Conservation (phyloP, 208 protist genomes). For the Trypanosoma congolense region DNA sequence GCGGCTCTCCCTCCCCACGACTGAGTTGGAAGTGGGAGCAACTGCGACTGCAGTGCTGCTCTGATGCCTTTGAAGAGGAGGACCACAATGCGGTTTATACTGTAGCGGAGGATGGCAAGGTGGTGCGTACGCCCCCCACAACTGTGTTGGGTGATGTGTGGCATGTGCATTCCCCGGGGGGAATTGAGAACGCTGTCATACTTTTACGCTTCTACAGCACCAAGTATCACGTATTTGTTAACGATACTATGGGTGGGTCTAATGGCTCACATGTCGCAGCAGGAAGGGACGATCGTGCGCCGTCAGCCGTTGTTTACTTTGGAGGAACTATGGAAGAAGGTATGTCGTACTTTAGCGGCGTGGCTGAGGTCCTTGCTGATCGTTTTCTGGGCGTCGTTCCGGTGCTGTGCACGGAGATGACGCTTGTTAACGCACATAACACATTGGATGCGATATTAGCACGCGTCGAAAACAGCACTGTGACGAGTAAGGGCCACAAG, state of each 20-base stretch:
- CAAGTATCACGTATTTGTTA: constrained; percentile 48
- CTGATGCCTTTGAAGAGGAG: constrained; percentile 33
- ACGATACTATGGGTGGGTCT: neutral
- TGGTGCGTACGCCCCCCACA: constrained; percentile 12
- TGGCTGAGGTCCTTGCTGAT: constrained; percentile 36
- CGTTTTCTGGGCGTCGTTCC: constrained; percentile 37
- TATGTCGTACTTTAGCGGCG: constrained; percentile 53
- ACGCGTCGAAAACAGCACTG: constrained; percentile 32
- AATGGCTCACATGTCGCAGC: neutral
- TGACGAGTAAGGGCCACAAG: constrained; percentile 2
- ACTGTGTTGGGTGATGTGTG: constrained; percentile 26
- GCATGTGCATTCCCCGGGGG: constrained; percentile 17
- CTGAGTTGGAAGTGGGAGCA: constrained; percentile 12
- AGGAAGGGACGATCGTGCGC: neutral
- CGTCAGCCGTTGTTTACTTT: constrained; percentile 34
- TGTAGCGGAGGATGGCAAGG: constrained; percentile 17
- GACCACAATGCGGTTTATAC: constrained; percentile 59
- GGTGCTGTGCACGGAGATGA: constrained; percentile 49
- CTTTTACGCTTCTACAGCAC: constrained; percentile 35
- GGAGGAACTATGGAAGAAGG: constrained; percentile 40
- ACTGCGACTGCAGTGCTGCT: constrained; percentile 47
- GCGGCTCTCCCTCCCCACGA: neutral
- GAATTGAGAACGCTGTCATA: constrained; percentile 1
- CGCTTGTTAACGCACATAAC: constrained; percentile 43
- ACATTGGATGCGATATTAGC: constrained; percentile 40